Base-by-base conservation (phyloP, 2,329 filamentous ascomycete genomes). In the Tolypocladium endophyticum region DNA sequence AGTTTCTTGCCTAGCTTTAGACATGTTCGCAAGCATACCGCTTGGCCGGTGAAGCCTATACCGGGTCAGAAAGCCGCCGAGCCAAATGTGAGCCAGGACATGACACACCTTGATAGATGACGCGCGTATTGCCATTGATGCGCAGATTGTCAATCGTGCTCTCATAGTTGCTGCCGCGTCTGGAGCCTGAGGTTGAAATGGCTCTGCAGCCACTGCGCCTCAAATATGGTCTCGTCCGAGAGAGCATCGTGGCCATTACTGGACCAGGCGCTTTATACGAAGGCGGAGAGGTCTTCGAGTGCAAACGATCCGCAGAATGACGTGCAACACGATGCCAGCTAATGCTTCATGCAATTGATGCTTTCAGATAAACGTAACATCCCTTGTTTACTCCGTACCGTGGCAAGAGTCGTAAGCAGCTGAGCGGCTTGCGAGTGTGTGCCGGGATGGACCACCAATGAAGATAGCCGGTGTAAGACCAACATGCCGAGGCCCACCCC, bases 41-140 rank as follows among this genome's bases (percentile, higher is more conserved):
- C 72, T 63, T 69, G 70, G 4, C 74, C 73, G 1, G 73, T 76
- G 61, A 76, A 73, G 11, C 74, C 73, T 75, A 33, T 3, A 11
- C 18, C n/a, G 8, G 2, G 28, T 57, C 28, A 57, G 30, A n/a
- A 28, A 9, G 35, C 11, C 30, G 18, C 23, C 9, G n/a, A 23
- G 7, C 25, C 9, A 25, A 47, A 18, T 12, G 23, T 14, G 23
- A 4, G n/a, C 43, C 7, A n/a, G 30, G 14, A 9, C 12, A 33
- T 6, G 3, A 1, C 53, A 14, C 56, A 69, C 71, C 73, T 64
- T 75, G 72, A 36, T 70, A 74, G n/a, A 75, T 72, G 3, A 75
- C 70, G n/a, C 66, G 65, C 1, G 69, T 72, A 30, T 65, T 58
- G 11, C 62, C 60, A 23, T 67, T 61, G 11, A 74, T 63, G 1